Conservation (phyloP, 179 eudicot genomes). For the Spergularia azorica region DNA sequence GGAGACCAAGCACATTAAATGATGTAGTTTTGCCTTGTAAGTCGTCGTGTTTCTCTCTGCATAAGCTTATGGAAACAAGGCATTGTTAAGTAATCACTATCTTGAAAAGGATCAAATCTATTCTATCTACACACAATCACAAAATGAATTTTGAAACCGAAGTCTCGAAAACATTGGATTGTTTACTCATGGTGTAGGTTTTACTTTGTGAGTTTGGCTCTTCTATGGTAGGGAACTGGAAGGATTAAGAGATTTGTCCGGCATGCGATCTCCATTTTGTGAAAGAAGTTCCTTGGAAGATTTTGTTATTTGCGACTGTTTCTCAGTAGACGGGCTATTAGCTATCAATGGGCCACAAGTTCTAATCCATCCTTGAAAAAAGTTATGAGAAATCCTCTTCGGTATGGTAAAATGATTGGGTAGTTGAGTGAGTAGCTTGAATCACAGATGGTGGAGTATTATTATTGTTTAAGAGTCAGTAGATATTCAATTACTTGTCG, state of each 20-base stretch:
- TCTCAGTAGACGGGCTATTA: not conserved
- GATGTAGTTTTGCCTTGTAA: conserved; percentile 33
- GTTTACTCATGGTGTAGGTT: not conserved
- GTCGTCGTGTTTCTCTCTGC: conserved; percentile 18
- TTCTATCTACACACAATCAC: no score
- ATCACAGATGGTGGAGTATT: not conserved
- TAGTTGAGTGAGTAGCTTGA: not conserved
- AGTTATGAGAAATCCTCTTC: not conserved
- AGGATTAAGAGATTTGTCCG: not conserved
- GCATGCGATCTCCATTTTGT: not conserved
- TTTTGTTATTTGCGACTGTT: not conserved
- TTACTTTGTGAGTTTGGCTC: not conserved
- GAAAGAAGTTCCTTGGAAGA: not conserved
- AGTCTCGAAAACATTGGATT: no score
- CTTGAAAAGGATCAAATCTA: not conserved
- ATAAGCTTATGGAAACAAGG: conserved; percentile 18
- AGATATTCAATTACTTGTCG: not conserved
- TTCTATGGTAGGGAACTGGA: not conserved
- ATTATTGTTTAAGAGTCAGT: not conserved
- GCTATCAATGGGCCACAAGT: not conserved
- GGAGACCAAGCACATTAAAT: no score
- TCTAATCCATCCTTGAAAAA: no score
- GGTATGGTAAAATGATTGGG: not conserved
- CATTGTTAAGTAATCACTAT: no score
- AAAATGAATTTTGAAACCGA: no score